These are phyloP conservation scores for Hypoxylon intermedium DNA, from an alignment of 495 filamentous ascomycete genomes.

Conservation along the genomic window DNA sequence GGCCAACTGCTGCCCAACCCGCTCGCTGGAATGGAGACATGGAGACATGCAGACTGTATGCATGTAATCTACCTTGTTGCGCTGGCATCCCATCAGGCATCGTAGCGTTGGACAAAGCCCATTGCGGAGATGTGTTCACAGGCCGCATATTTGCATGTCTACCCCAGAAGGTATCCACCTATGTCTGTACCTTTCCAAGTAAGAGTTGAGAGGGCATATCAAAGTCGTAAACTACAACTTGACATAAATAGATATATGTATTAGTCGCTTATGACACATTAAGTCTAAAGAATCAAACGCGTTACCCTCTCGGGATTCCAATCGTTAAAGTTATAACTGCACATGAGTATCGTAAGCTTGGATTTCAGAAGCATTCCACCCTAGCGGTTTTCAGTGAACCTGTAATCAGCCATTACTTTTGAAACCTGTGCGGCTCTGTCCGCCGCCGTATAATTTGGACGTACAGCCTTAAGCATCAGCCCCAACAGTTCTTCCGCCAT, in stretches of 20 bases:
- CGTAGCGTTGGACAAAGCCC: neutral
- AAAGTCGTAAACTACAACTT: too few species aligned
- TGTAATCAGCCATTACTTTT: conserved; percentile 35
- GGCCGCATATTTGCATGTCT: neutral
- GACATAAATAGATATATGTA: too few species aligned
- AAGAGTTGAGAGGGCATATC: too few species aligned
- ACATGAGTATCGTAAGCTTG: too few species aligned
- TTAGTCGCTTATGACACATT: neutral
- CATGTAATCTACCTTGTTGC: conserved; percentile 16
- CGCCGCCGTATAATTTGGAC: conserved; percentile 14
- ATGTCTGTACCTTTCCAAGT: too few species aligned
- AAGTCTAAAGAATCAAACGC: too few species aligned
- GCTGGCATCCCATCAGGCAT: conserved; percentile 21
- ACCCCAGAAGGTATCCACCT: neutral
- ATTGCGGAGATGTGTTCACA: neutral
- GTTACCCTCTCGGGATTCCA: too few species aligned
- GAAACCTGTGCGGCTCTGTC: conserved; percentile 29
- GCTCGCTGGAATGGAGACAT: neutral
- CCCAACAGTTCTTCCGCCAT: conserved; percentile 37
- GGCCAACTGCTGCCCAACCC: conserved; percentile 17
- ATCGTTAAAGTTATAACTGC: too few species aligned
- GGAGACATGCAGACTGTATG: neutral
- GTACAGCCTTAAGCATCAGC: conserved; percentile 34
- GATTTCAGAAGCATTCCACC: too few species aligned
- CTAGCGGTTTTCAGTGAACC: conserved; percentile 8